Evolutionary conservation across 2,329 filamentous ascomycete genomes (phyloP), one percentile per base, ranked within the genome.

Genomic region (Colletotrichum liaoningense): DNA sequence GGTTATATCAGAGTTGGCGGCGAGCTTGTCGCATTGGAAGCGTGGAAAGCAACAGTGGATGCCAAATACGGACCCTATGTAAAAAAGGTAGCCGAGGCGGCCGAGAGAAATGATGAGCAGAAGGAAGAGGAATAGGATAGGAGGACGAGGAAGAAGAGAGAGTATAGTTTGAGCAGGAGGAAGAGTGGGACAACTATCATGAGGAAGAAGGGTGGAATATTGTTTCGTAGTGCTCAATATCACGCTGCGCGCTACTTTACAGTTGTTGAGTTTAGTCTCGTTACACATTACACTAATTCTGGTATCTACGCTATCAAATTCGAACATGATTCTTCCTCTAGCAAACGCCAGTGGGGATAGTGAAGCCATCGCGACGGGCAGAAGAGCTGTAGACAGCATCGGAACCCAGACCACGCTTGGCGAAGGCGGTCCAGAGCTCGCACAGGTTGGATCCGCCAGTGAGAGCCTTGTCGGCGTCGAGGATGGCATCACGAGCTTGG

Each of bases 351-450:
- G 58, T 19, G 4, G 79, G 79, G 16, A 81, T 56, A 1, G 72
- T 75, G 59, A 79, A 84, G 72, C 81, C 82, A 75, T 83, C 79
- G 6, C 77, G 81, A 6, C 79, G 78, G 69, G 72, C 75, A n/a
- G 49, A 58, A 24, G 73, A 64, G 72, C 76, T 77, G 60, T 82
- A 83, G 52, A 58, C 76, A 5, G 84, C 84, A 14, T 79, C 78
- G 0, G 75, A 67, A 46, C 88, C 88, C 3, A 90, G 78, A n/a
- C 88, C 88, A 59, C 88, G 81, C 84, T 90, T 90, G 1, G 88
- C 88, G 76, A 90, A 90, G 0, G 77, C 88, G 16, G 76, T 87
- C 88, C 89, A 90, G 72, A 90, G 80, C 75, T 84, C 83, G 66
- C 88, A 90, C 14, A 77, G 72, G 78, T 90, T 90, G 12, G 77